Conservation (phyloP, 192 early-diverging fungal species). For the Coemansia sp. region DNA sequence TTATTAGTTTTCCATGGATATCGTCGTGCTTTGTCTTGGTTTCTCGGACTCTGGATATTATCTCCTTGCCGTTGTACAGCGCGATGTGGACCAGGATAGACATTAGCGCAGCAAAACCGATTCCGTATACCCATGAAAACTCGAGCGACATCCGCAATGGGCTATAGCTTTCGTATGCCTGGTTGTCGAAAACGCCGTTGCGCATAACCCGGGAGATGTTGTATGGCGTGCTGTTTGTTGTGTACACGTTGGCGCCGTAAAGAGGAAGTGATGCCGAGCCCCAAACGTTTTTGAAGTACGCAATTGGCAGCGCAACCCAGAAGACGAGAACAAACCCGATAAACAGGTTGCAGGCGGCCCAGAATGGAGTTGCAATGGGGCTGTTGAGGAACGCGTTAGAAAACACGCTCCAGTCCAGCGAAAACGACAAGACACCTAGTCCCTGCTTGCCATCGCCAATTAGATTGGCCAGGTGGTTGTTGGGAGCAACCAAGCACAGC, state of each 20-base stretch:
- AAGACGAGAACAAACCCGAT: slow-evolving; percentile 70
- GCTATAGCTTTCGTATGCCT: slow-evolving; percentile 63
- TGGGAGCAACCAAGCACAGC: slow-evolving; percentile 60
- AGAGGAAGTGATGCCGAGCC: slow-evolving; percentile 62
- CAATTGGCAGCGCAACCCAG: slow-evolving; percentile 75
- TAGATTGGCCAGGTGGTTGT: slow-evolving; percentile 49
- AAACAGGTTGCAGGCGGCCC: slow-evolving; percentile 72
- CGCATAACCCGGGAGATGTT: slow-evolving; percentile 62
- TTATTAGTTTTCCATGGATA: slow-evolving; percentile 75
- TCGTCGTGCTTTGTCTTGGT: slow-evolving; percentile 66
- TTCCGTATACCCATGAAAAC: slow-evolving; percentile 71
- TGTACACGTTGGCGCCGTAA: slow-evolving; percentile 65
- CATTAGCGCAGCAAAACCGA: slow-evolving; percentile 69
- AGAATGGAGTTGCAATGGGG: slow-evolving; percentile 78
- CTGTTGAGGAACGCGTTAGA: slow-evolving; percentile 59
- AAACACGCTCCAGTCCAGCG: slow-evolving; percentile 77
- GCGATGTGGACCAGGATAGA: slow-evolving; percentile 69
- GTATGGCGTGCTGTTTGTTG: slow-evolving; percentile 60
- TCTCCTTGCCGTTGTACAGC: slow-evolving; percentile 74
- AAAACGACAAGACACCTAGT: slow-evolving; percentile 68
- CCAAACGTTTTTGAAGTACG: slow-evolving; percentile 71
- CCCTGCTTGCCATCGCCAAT: slow-evolving; percentile 62
- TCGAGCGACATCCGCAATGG: slow-evolving; percentile 70
- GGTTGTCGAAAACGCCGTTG: slow-evolving; percentile 57
- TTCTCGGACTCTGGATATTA: slow-evolving; percentile 62